Base-by-base conservation (phyloP, 2,329 filamentous ascomycete species). In the Fusarium sp. region DNA sequence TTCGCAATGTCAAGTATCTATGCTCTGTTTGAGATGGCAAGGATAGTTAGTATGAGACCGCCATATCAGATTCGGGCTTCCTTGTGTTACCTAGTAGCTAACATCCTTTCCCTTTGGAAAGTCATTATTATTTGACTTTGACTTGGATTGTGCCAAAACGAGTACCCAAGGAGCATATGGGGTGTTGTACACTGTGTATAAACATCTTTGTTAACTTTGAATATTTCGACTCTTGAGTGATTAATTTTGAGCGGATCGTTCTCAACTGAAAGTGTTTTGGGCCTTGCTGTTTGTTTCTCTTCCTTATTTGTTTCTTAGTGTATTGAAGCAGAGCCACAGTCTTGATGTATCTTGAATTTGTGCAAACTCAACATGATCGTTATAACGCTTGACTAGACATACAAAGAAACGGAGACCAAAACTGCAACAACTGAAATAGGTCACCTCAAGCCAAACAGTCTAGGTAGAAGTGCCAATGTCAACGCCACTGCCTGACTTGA, bases 191-290 rank as follows among this genome's bases (percentile, higher is more conserved):
- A 11, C 13, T 30, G 14, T 48, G 8, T 28, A 22, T 48, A 6
- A 11, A 30, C 0, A 28, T 45, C 42, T 9, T 45, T 26, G 11
- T 26, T 9, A 20, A 17, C 20, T 30, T 22, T 22, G 20, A 30
- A 26, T 18, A 12, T 22, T 48, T 22, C 9, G 22, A 30, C 14
- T 22, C 14, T 22, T 30, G 26, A 28, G 5, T 22, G 7, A 30
- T 26, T 45, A 5, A 0, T 20, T 14, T 26, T 6, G 5, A 45
- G 24, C 8, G 24, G 5, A 45, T 9, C 2, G 15, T 2, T 17
- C 1, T 48, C 6, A 4, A 0, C 3, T 12, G 4, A n/a, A n/a
- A 6, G 26, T 17, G 20, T n/a, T 30, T 17, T 11, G 14, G 14
- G 3, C 10, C 20, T 22, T 9, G 14, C 26, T 30, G 45, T 30